phyloP scores from a whole-genome alignment of 768 basidiomycete genomes.

The Xerocomellus dryophilus region DNA sequence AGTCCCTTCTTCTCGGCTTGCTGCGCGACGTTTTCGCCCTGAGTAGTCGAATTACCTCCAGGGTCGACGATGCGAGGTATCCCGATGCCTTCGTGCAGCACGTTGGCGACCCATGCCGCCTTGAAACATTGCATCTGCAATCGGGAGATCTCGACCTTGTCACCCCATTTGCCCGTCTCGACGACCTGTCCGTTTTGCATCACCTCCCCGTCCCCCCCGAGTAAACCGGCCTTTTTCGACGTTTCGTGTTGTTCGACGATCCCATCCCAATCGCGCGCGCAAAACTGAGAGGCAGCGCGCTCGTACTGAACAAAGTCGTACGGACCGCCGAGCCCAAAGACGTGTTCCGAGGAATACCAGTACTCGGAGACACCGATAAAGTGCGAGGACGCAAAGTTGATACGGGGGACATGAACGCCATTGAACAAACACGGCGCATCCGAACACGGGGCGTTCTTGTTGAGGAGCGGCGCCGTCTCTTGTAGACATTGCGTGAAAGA shows the following conservation, averaged over 20 bases:
- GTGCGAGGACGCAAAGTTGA: conserved; percentile 88
- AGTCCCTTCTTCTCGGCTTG: conserved; percentile 84
- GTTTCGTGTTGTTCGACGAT: conserved; percentile 65
- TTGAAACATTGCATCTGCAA: conserved; percentile 99
- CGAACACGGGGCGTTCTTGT: conserved; percentile 79
- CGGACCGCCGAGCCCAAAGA: conserved; percentile 89
- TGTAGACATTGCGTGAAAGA: conserved; percentile 83
- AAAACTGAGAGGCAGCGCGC: conserved; percentile 85
- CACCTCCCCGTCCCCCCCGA: conserved; percentile 67
- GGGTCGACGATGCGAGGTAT: conserved; percentile 88
- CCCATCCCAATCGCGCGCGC: conserved; percentile 71
- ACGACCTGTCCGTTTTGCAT: conserved; percentile 57
- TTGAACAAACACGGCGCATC: conserved; percentile 90
- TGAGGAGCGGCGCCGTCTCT: conserved; percentile 72
- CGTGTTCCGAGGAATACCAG: conserved; percentile 98
- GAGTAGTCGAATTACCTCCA: conserved; percentile 71
- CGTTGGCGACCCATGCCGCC: conserved; percentile 96
- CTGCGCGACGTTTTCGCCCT: conserved; percentile 65
- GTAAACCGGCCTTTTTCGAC: conserved; percentile 44
- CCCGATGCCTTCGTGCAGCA: conserved; percentile 93
- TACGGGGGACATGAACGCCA: conserved; percentile 88
- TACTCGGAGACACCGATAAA: conserved; percentile 99
- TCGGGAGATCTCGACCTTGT: conserved; percentile 75
- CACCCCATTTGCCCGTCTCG: conserved; percentile 65
- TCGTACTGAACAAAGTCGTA: conserved; percentile 98